Percentiles rank a stretch among this genome's conserved stretches.
phyloP scores from a whole-genome alignment of 2,329 filamentous ascomycete genomes.

The Pseudogymnoascus sp. region DNA sequence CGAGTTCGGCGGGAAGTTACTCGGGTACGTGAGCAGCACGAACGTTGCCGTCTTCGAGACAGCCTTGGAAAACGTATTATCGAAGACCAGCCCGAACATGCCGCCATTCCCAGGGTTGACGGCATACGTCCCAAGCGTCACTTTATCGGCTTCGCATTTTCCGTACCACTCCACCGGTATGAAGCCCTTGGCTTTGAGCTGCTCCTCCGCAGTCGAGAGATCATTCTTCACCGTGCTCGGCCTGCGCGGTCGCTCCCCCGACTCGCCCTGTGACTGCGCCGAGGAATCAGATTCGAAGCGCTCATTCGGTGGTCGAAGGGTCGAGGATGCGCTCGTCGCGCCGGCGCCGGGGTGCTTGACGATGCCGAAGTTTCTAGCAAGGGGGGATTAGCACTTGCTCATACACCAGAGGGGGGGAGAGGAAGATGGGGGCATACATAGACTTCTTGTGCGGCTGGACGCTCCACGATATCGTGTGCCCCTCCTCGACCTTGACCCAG shows the following conservation, averaged over 20 bases:
- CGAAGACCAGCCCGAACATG: conserved; percentile 94
- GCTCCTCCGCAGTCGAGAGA: conserved; percentile 50
- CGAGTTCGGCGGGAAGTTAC: conserved; percentile 66
- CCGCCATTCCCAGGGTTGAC: conserved; percentile 67
- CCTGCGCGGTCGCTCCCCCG: conserved; percentile 32
- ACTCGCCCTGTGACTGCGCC: background rate
- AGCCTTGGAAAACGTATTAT: conserved; percentile 97
- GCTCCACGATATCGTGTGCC: conserved; percentile 94
- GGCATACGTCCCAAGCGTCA: conserved; percentile 82
- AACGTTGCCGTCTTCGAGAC: conserved; percentile 92
- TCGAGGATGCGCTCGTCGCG: background rate
- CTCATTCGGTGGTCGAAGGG: background rate
- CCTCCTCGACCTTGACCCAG: conserved; percentile 87
- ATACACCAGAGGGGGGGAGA: background rate
- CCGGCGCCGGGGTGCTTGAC: conserved; percentile 88
- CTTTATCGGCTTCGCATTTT: conserved; percentile 93
- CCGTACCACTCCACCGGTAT: conserved; percentile 75
- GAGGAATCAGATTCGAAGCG: background rate
- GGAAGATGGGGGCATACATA: conserved; percentile 45
- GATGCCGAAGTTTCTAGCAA: conserved; percentile 76
- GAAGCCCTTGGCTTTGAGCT: conserved; percentile 59
- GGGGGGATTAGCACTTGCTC: background rate
- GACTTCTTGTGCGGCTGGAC: conserved; percentile 97
- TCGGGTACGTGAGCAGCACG: conserved; percentile 88
- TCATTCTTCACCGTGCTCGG: conserved; percentile 48